Evolutionary conservation across 306 rosid species (phyloP), one percentile per base, ranked within the genome.

Genomic region (barrel medic (Medicago truncatula)): DNA sequence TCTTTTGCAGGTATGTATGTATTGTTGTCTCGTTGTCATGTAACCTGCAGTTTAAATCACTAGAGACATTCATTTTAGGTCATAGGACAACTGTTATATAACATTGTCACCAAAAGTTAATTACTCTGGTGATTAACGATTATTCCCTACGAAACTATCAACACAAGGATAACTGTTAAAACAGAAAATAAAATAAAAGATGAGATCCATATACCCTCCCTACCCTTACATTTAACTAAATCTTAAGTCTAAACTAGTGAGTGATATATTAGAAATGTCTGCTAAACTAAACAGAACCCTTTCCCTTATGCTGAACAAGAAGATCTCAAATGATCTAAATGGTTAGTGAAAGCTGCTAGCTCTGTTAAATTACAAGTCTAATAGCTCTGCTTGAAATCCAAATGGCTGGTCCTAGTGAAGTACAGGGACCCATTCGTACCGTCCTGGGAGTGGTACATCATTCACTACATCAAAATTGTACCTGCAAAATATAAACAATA

Each of bases 401-500:
- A 9, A 69, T 34, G 28, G 77, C 78, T 70, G 12, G 39, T 49
- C 61, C 83, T 83, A 86, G 70, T 88, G 87, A 75, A 81, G 80
- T 38, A 88, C 88, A 82, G 86, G 92, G 85, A 87, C 85, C 98
- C 98, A 92, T 73, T 95, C 96, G 64, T 82, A 95, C 73, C 92
- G 87, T 68, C 98, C 98, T 6, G 89, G 86, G 47, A 90, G 86
- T 23, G 97, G 98, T 56, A 71, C 76, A 13, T 92, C 98, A 54
- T 78, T 86, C 71, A 78, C 83, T 56, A 92, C 39, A 80, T 95
- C 96, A 16, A 90, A 95, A 85, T 95, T 95, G 82, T 95, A 95
- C 90, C 98, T 95, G 93, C 74, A 66, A 76, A 78, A 83, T 43
- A 36, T 57, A 74, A 25, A 70, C 20, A 44, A 34, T 6, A 69